phyloP scores from a whole-genome alignment of 2,329 filamentous ascomycete genomes.

The Orbilia javanica region DNA sequence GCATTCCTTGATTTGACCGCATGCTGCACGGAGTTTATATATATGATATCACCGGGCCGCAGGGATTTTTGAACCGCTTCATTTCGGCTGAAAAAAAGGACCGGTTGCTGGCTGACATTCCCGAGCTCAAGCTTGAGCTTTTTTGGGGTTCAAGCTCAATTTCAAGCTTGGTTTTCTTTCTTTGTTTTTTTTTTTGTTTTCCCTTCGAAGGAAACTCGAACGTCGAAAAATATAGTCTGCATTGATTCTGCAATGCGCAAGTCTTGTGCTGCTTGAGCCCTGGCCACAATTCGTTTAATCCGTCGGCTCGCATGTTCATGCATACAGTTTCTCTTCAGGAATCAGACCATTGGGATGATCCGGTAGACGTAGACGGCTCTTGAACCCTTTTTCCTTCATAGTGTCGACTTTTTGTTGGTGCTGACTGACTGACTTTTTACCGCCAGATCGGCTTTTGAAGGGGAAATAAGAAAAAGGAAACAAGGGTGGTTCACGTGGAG shows the following conservation, averaged over 20 bases:
- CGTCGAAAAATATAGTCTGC: slow-evolving; percentile 6
- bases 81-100: slow-evolving; percentile 41
- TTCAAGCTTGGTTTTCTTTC: not conserved
- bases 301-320: slow-evolving; percentile 1
- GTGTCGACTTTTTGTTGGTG: not conserved
- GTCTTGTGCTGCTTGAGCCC: not conserved
- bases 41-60: slow-evolving; percentile 39
- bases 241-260: slow-evolving; percentile 15
- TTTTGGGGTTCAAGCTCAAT: not conserved
- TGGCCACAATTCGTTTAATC: slow-evolving; percentile 10
- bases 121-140: not conserved
- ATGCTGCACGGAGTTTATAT: not conserved
- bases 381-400: not conserved
- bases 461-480: not conserved
- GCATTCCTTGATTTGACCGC: no score
- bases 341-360: not conserved
- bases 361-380: slow-evolving; percentile 25
- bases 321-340: not conserved
- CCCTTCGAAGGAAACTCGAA: slow-evolving; percentile 17
- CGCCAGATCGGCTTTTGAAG: slow-evolving; percentile 49
- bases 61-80: slow-evolving; percentile 26
- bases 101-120: not conserved
- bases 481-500: slow-evolving; percentile 33
- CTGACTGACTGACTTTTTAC: slow-evolving; percentile 3
- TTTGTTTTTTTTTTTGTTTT: not conserved